phyloP scores from a whole-genome alignment of 192 early-diverging fungal genomes.

The Linnemannia elongata region DNA sequence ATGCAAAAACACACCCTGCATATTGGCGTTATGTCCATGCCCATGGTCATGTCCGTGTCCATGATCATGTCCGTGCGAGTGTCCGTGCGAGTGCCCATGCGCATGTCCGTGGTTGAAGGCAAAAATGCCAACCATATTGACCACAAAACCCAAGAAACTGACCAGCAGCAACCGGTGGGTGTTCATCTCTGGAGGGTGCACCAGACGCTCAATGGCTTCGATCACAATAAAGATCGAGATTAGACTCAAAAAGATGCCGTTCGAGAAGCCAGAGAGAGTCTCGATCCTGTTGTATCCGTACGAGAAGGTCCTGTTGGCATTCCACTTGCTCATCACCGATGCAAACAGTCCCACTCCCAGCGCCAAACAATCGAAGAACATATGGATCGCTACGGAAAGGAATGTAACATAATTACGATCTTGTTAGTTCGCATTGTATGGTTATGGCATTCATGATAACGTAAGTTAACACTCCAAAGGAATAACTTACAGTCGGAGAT shows the following conservation, averaged over 20 bases:
- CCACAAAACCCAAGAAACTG: constrained; percentile 89
- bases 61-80: constrained; percentile 71
- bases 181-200: constrained; percentile 89
- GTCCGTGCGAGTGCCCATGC: constrained; percentile 67
- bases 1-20: constrained; percentile 96
- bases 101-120: constrained; percentile 91
- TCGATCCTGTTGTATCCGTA: constrained; percentile 93
- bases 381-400: constrained; percentile 83
- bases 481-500: constrained; percentile 82
- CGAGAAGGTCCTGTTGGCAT: constrained; percentile 80
- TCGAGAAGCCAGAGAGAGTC: constrained; percentile 92
- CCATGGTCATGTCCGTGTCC: constrained; percentile 67
- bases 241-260: constrained; percentile 91
- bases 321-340: constrained; percentile 93
- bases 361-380: constrained; percentile 97
- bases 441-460: background rate
- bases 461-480: background rate
- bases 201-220: constrained; percentile 90
- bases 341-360: constrained; percentile 90
- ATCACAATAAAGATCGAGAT: constrained; percentile 92
- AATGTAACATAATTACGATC: background rate
- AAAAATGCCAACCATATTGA: constrained; percentile 94
- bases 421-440: background rate
- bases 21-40: constrained; percentile 85
- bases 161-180: constrained; percentile 89